Base-by-base conservation (phyloP, 371 early-diverging fungal genomes). In the Funneliformis caledonium region DNA sequence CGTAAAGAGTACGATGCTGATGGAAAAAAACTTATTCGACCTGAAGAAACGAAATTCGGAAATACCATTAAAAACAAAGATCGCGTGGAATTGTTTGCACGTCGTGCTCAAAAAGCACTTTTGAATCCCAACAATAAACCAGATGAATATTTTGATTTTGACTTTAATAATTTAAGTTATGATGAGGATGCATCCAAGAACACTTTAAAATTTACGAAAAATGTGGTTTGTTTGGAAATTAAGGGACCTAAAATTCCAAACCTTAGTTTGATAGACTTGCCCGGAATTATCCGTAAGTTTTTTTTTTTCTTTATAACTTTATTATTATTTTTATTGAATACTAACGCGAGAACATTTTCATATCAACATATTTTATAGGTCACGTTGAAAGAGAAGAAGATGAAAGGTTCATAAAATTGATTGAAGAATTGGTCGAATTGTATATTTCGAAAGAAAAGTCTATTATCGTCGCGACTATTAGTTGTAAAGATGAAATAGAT, bases 401-500 rank as follows among this genome's bases (percentile, higher is more conserved):
- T 47, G 62, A 78, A 5, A 73, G 70, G 6, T 85, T 83, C 48
- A 87, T 88, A 69, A 80, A 74, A 2, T 50, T 87, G 80, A 85
- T 89, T 14, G 72, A 88, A 61, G 86, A 84, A 19, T 67, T 88
- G 2, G 89, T 89, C 10, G 65, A 78, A 22, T 45, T 42, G 5
- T 88, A 89, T 81, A 87, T 88, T 70, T 7, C 52, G 52, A 83
- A 87, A n/a, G 83, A 82, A 19, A 62, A 86, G 26, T 81, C 88
- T 19, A 83, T 89, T 33, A 87, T 89, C 65, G 82, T 89, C 12
- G 89, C 85, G 0, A 84, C 86, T 31, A 84, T 88, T 64, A 84
- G 88, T 1, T 89, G 89, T 81, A 88, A 87, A 68, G 88, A 89
- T 73, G 89, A 89, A 70, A 87, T 89, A 31, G 87, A 88, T 45